Evolutionary conservation across 768 basidiomycete species (phyloP), one percentile per base, ranked within the genome.

Genomic region (Dentipellis sp.): DNA sequence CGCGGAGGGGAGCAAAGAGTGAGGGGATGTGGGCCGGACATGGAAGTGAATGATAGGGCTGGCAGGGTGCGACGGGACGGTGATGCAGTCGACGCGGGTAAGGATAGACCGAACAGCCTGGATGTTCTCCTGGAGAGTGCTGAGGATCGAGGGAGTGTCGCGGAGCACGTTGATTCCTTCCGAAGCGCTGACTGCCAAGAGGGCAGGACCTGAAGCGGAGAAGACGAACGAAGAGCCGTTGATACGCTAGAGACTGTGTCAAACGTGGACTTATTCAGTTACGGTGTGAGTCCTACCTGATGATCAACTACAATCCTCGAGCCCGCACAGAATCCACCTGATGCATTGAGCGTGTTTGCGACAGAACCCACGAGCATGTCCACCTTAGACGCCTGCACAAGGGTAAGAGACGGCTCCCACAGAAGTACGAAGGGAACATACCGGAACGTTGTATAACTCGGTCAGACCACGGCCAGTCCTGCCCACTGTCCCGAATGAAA

Each of bases 281-380:
- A 1, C 51, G 42, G 39, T 47, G 4, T 19, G 16, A 16, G 21
- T 53, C 71, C 19, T 62, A 88, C 90, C 77, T 94, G 95, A 66
- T 99, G 95, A 59, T 91, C 82, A 21, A 92, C 82, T 34, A 97
- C 89, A 40, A 82, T 78, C 16, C 71, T 70, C 1, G 89, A 87
- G 22, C 97, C 97, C 3, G 92, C 92, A 65, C 95, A 98, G 79
- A 98, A 99, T 1, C 97, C 97, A 50, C 95, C 97, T 1, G 79
- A 78, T 0, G 94, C 82, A 57, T 81, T 82, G 17, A 98, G 79
- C 12, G 88, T 88, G 38, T 79, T 92, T 0, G 94, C 87, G 58
- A 91, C 79, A 22, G 91, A 94, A 3, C 94, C 95, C 2, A 95
- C 75, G n/a, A 97, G 77, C 79, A 98, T 93, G 70, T 99, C 97